Evolutionary conservation across 768 basidiomycete species (phyloP).

Genomic region (Kwoniella europaea): DNA sequence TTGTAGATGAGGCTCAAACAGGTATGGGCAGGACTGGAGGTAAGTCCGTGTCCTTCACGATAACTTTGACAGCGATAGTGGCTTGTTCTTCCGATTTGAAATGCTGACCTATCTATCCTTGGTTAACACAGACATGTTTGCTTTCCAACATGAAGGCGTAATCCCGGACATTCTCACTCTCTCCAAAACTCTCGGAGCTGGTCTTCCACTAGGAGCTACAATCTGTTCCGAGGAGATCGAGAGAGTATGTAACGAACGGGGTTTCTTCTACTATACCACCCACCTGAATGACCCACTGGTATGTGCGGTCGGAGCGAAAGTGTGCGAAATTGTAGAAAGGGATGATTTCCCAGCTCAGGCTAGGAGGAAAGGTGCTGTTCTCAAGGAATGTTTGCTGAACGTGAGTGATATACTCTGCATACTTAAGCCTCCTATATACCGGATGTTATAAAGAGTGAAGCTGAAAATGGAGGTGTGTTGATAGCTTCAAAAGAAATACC

Average conservation of each 20-base stretch:
- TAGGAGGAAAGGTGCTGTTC: conserved; percentile 6
- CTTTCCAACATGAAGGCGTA: conserved; percentile 40
- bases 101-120: not conserved
- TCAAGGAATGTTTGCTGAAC: conserved; percentile 20
- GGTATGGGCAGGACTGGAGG: conserved; percentile 40
- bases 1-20: conserved; percentile 52
- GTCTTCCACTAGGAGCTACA: conserved; percentile 42
- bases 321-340: conserved; percentile 30
- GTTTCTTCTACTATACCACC: conserved; percentile 45
- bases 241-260: conserved; percentile 18
- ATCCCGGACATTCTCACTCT: conserved; percentile 48
- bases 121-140: conserved; percentile 36
- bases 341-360: conserved; percentile 26
- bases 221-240: conserved; percentile 36
- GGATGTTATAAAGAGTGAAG: too few relatives aligned
- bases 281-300: conserved; percentile 41
- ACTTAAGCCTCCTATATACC: too few relatives aligned
- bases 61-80: too few relatives aligned
- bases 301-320: conserved; percentile 35
- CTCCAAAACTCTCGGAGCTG: conserved; percentile 49
- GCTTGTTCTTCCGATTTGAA: too few relatives aligned
- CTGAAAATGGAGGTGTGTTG: not conserved
- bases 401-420: conserved; percentile 11
- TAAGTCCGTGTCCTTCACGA: conserved; percentile 6
- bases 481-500: conserved; percentile 36